Evolutionary conservation across 345 rosid genomes (phyloP).

Genomic region (Bretschneidera sinensis): DNA sequence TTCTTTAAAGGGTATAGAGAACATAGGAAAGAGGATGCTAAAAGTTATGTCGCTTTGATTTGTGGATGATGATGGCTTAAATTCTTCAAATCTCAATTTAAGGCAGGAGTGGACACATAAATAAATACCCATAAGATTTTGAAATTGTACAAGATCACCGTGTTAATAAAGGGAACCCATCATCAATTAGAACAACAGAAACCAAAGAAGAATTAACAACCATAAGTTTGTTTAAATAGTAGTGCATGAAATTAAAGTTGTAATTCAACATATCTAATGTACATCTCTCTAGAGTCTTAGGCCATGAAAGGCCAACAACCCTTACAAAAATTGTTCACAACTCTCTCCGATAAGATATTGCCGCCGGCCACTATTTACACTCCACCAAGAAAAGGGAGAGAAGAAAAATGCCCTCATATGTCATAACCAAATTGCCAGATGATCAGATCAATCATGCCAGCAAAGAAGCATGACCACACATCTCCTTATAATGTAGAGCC

Average conservation of each 20-base stretch:
- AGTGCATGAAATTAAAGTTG: conserved; percentile 4
- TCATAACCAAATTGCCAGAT: no score
- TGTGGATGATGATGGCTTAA: no score
- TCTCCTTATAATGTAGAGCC: conserved; percentile 75
- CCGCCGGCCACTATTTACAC: conserved; percentile 34
- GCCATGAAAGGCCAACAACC: conserved; percentile 12
- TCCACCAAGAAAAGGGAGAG: conserved; percentile 21
- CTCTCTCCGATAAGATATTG: conserved; percentile 8
- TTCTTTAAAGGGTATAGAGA: no score
- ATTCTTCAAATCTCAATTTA: no score
- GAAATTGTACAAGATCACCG: no score
- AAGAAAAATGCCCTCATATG: no score
- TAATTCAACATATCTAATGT: conserved; percentile 11
- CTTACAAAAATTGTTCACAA: conserved; percentile 24
- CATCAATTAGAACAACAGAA: no score
- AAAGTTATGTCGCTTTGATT: no score
- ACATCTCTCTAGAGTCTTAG: conserved; percentile 17
- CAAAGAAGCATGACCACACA: conserved; percentile 86
- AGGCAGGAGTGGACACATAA: no score
- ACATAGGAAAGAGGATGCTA: no score
- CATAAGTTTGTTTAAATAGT: neutral
- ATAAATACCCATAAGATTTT: no score
- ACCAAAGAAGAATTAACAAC: neutral
- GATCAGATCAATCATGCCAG: conserved; percentile 66
- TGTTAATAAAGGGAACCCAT: no score